These are phyloP conservation scores for Dipteronia sinensis DNA, from an alignment of 345 rosid genomes.

Conservation along the genomic window DNA sequence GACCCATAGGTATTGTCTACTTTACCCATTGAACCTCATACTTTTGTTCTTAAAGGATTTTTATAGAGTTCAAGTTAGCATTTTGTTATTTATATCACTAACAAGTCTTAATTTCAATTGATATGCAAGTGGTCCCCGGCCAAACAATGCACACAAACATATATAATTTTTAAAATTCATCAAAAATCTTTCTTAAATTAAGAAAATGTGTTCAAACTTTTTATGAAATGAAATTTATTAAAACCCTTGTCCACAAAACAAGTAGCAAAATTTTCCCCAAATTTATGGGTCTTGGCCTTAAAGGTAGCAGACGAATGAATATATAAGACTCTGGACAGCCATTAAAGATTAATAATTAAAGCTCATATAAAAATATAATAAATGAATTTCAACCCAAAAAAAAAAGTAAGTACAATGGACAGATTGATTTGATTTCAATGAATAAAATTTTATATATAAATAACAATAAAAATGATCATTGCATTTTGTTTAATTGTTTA, in stretches of 20 bases:
- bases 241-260: background rate
- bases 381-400: background rate
- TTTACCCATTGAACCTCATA: no score
- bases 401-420: background rate
- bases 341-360: conserved; percentile 3
- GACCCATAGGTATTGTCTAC: no score
- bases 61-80: no score
- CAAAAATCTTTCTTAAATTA: background rate
- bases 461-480: background rate
- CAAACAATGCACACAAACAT: no score
- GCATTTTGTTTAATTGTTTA: no score
- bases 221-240: background rate
- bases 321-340: background rate
- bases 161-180: no score
- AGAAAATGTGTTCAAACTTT: background rate
- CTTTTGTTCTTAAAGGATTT: no score
- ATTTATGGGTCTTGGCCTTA: background rate
- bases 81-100: no score
- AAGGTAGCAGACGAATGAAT: background rate
- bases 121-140: no score
- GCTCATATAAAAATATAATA: background rate
- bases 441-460: background rate
- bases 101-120: no score
- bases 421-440: background rate
- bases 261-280: background rate